Evolutionary conservation across 2,329 filamentous ascomycete genomes (phyloP).

Genomic region (Colletotrichum endophyticum): DNA sequence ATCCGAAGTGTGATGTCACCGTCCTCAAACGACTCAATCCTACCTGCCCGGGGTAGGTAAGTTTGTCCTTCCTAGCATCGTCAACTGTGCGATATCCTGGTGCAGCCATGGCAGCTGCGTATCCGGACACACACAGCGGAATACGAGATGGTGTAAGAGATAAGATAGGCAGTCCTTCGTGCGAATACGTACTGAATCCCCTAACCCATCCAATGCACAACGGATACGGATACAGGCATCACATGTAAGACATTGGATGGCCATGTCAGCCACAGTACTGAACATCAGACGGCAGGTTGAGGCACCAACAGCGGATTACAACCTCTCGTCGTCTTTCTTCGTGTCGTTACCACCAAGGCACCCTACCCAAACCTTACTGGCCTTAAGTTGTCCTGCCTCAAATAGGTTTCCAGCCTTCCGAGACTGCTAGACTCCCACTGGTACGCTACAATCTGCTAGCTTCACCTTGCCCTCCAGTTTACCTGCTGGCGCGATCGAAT

Average conservation of each 20-base stretch:
- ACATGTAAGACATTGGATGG: background rate
- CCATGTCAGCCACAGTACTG: background rate
- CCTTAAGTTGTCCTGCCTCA: background rate
- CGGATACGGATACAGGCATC: background rate
- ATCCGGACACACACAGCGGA: background rate
- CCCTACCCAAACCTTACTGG: background rate
- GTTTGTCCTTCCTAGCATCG: background rate
- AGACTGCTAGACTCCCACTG: background rate
- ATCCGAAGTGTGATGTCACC: background rate
- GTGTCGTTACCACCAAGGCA: background rate
- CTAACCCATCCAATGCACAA: background rate
- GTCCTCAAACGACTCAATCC: background rate
- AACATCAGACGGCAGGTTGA: background rate
- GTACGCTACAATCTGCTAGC: background rate
- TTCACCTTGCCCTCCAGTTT: background rate
- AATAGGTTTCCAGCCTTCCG: background rate
- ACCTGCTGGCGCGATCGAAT: background rate
- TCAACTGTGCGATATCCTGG: background rate
- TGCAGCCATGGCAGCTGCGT: background rate
- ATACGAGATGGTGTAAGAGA: background rate
- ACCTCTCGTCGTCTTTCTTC: background rate
- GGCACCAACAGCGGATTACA: background rate
- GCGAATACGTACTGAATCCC: background rate
- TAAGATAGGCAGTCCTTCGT: background rate
- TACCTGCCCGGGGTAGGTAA: background rate